A percentile compares a stretch with the other conserved stretches of the same genome.
Conservation (phyloP, 768 basidiomycete genomes). For the Pulveroboletus sp. region DNA sequence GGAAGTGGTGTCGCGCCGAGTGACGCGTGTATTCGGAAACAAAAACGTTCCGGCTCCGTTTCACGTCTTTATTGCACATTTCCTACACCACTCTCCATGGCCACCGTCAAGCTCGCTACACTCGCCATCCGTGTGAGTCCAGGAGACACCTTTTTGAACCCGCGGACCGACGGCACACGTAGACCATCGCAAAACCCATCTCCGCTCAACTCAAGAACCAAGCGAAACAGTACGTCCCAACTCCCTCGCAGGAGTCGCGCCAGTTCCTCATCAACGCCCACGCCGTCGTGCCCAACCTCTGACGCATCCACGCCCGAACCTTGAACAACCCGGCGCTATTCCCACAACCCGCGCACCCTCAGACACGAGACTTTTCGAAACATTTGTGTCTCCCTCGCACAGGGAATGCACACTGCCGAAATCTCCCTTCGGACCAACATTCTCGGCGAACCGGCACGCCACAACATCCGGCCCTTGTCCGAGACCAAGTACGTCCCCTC, state of each 20-base stretch:
- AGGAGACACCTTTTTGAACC: neutral
- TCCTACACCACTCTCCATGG: constrained; percentile 42
- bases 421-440: constrained; percentile 68
- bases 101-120: constrained; percentile 68
- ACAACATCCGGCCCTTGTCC: constrained; percentile 69
- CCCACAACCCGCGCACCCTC: neutral
- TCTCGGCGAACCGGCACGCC: constrained; percentile 66
- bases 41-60: neutral
- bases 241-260: no score
- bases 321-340: neutral
- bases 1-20: no score
- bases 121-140: constrained; percentile 64
- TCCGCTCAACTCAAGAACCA: constrained; percentile 63
- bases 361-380: constrained; percentile 72
- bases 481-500: constrained; percentile 55
- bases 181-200: constrained; percentile 88
- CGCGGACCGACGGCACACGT: neutral
- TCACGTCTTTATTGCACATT: no score
- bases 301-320: neutral
- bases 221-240: constrained; percentile 57
- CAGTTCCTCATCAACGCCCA: no score
- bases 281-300: neutral
- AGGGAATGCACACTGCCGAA: constrained; percentile 72
- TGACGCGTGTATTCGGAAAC: neutral
- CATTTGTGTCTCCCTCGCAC: constrained; percentile 70